A percentile compares a stretch with the other conserved stretches of the same genome.
phyloP scores from a whole-genome alignment of 139 green algal genomes.

The Tetraselmis chui region DNA sequence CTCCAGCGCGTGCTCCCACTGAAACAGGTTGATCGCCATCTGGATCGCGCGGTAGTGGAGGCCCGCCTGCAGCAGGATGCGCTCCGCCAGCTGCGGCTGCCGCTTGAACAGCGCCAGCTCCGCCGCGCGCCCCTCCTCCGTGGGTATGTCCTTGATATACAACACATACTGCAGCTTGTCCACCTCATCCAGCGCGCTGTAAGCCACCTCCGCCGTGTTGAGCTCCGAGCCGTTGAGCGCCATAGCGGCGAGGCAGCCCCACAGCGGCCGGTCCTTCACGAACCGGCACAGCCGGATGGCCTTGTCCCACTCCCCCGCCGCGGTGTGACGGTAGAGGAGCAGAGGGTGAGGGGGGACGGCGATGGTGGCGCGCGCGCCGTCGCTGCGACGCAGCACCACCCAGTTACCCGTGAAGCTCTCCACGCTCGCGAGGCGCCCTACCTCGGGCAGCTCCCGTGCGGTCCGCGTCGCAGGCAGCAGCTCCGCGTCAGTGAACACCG shows the following conservation, averaged over 20 bases:
- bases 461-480: constrained; percentile 42
- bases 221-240: constrained; percentile 57
- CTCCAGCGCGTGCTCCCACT: constrained; percentile 57
- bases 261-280: constrained; percentile 55
- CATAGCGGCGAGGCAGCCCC: constrained; percentile 64
- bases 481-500: constrained; percentile 56
- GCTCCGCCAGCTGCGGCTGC: constrained; percentile 54
- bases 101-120: constrained; percentile 63
- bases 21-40: constrained; percentile 60
- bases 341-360: constrained; percentile 38
- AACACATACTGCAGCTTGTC: constrained; percentile 42
- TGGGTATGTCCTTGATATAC: constrained; percentile 49
- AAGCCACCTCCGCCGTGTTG: constrained; percentile 58
- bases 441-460: background rate
- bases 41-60: constrained; percentile 72
- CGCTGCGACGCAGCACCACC: constrained; percentile 33
- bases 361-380: constrained; percentile 48
- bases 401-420: constrained; percentile 31
- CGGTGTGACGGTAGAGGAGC: constrained; percentile 53
- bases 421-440: background rate
- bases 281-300: constrained; percentile 66
- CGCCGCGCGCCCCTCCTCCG: constrained; percentile 54
- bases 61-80: constrained; percentile 64
- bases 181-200: constrained; percentile 51
- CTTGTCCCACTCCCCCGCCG: constrained; percentile 52